Percentiles rank a stretch among this genome's conserved stretches.
Evolutionary conservation across 371 early-diverging fungal genomes (phyloP).

Genomic region (Polyrhizophydium stewartii): DNA sequence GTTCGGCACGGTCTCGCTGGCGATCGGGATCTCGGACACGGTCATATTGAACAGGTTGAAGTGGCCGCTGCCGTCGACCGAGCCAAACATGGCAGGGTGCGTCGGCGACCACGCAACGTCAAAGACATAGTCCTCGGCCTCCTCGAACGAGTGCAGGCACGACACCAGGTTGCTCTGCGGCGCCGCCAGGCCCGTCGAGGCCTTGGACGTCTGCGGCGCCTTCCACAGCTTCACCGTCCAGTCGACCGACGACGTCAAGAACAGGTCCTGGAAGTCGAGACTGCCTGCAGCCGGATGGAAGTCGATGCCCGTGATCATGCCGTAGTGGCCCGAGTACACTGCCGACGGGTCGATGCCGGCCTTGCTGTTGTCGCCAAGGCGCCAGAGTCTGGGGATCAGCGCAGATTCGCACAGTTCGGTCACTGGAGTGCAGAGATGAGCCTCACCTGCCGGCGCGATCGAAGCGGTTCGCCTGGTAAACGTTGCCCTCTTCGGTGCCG

Average conservation of each 20-base stretch:
- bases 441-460: conserved; percentile 75
- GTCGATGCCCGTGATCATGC: conserved; percentile 83
- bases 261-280: conserved; percentile 83
- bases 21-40: conserved; percentile 53
- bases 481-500: conserved; percentile 93
- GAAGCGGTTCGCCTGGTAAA: conserved; percentile 89
- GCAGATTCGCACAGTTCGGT: too few relatives aligned
- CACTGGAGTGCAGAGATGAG: background rate
- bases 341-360: conserved; percentile 87
- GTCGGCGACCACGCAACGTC: conserved; percentile 95
- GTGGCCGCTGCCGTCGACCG: conserved; percentile 86
- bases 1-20: conserved; percentile 60
- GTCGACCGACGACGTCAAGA: conserved; percentile 85
- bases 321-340: conserved; percentile 82
- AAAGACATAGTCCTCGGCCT: conserved; percentile 90
- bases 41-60: conserved; percentile 85
- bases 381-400: too few relatives aligned
- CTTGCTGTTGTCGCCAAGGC: conserved; percentile 69
- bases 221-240: conserved; percentile 97
- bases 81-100: conserved; percentile 90
- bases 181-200: background rate
- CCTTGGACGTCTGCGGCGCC: conserved; percentile 20
- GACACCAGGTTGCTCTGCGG: conserved; percentile 3
- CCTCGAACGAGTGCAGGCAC: conserved; percentile 86
- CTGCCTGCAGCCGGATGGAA: conserved; percentile 85